Conservation (phyloP, 2,329 filamentous ascomycete species). For the Alternaria panax region DNA sequence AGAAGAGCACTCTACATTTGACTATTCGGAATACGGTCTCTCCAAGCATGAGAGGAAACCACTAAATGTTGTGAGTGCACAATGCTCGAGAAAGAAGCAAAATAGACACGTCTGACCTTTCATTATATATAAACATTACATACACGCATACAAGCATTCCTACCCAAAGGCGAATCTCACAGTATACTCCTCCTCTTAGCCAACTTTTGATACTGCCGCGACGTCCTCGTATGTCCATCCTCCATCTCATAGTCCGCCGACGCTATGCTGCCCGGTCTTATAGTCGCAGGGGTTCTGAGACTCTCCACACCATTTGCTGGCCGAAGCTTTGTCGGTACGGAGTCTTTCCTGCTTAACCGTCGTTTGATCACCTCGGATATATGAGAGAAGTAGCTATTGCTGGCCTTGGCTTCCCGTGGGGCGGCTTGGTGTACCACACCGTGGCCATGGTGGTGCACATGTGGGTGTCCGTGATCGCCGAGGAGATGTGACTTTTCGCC, state of each 20-base stretch:
- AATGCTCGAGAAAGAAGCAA: not conserved
- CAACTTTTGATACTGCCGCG: constrained; percentile 45
- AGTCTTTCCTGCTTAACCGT: constrained; percentile 21
- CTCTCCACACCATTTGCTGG: constrained; percentile 30
- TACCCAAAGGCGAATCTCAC: constrained; percentile 19
- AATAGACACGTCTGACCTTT: not conserved
- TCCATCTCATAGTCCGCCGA: constrained; percentile 43
- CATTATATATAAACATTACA: constrained; percentile 4
- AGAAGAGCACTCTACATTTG: too few species aligned
- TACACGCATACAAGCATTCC: not conserved
- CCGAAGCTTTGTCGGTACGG: constrained; percentile 21
- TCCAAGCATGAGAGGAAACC: not conserved
- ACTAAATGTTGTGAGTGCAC: not conserved
- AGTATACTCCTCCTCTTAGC: constrained; percentile 49
- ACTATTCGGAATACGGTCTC: too few species aligned
- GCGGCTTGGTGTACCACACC: constrained; percentile 1
- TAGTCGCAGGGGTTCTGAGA: constrained; percentile 11
- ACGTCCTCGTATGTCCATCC: constrained; percentile 43
- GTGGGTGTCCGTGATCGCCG: constrained; percentile 16
- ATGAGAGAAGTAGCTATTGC: constrained; percentile 6
- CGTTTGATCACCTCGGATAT: constrained; percentile 12
- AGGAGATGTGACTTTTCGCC: constrained; percentile 43
- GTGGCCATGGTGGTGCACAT: constrained; percentile 18
- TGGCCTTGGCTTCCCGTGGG: not conserved
- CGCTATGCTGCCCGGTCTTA: constrained; percentile 34